Conservation (phyloP, 139 green algal genomes). For the Chlorella sorokiniana region DNA sequence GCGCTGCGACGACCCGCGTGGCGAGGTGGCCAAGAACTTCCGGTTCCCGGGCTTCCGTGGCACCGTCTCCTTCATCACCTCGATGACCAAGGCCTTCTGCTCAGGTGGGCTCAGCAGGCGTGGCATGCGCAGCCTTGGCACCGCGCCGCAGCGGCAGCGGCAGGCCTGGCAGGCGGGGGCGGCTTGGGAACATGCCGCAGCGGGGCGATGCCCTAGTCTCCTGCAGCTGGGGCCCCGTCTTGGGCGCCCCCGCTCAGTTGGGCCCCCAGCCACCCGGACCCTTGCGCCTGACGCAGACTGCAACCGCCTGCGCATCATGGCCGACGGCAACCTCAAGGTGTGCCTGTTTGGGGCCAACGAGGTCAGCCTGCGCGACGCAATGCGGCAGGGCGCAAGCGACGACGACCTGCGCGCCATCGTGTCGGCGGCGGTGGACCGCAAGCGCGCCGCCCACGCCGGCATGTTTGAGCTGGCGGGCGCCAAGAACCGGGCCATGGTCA, state of each 20-base stretch:
- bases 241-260: not conserved
- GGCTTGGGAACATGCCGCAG: too few relatives aligned
- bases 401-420: conserved; percentile 86
- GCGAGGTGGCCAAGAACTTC: conserved; percentile 97
- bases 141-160: too few relatives aligned
- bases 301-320: conserved; percentile 92
- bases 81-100: conserved; percentile 98
- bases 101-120: not conserved
- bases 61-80: conserved; percentile 94
- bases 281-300: conserved; percentile 66
- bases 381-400: conserved; percentile 85
- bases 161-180: too few relatives aligned
- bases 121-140: not conserved
- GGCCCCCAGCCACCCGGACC: not conserved
- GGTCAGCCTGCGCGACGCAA: conserved; percentile 89
- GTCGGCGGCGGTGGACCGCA: conserved; percentile 83
- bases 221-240: not conserved
- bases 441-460: conserved; percentile 91
- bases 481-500: conserved; percentile 94
- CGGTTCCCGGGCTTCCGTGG: conserved; percentile 70
- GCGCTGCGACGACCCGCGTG: conserved; percentile 61
- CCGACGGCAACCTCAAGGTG: conserved; percentile 95
- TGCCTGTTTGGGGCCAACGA: conserved; percentile 97
- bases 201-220: not conserved
- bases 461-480: conserved; percentile 90